Base-by-base conservation (phyloP, 2,329 filamentous ascomycete genomes). In the Chaetomiaceae sp. region DNA sequence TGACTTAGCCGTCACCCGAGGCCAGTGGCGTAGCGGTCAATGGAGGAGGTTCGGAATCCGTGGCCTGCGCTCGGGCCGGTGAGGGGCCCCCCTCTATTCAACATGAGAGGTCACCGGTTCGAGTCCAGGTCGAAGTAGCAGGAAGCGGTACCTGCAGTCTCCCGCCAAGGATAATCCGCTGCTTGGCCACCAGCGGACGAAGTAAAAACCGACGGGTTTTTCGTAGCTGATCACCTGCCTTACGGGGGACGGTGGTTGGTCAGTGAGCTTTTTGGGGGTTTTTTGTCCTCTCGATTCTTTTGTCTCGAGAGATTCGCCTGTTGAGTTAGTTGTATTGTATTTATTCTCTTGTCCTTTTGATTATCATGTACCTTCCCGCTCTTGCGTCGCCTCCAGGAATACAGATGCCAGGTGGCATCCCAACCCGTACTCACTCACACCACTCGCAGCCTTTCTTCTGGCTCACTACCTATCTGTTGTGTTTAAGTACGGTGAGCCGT, bases 131-230 rank as follows among this genome's bases (percentile, higher is more conserved):
- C 34, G 34, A 48, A 48, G 34, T 32, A 48, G 34, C 18, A n/a
- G 45, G 45, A 29, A 48, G 45, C 45, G 45, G 45, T 48, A n/a
- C 45, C 45, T n/a, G 45, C n/a, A 18, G 45, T 40, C 36, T 40
- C 25, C 45, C 7, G 5, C 20, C 43, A 18, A 16, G 29, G 34
- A 25, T 23, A n/a, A n/a, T n/a, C n/a, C n/a, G n/a, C 43, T 14
- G 18, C 9, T 18, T 10, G 8, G 16, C 4, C 16, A 5, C 8
- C 13, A 13, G 29, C 2, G 41, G 18, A 16, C 27, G 29, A n/a
- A 45, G 45, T 32, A 48, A 48, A 48, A 40, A 3, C 34, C 34
- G 4, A 14, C 3, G 44, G 45, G 45, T 18, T 40, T 40, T 48
- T 48, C 34, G 45, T 48, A 48, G 25, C 45, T 40, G 45, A 40